These are phyloP conservation scores for Marchantia paleacea DNA, from an alignment of 225 moss, liverwort and hornwort species.

Conservation along the genomic window DNA sequence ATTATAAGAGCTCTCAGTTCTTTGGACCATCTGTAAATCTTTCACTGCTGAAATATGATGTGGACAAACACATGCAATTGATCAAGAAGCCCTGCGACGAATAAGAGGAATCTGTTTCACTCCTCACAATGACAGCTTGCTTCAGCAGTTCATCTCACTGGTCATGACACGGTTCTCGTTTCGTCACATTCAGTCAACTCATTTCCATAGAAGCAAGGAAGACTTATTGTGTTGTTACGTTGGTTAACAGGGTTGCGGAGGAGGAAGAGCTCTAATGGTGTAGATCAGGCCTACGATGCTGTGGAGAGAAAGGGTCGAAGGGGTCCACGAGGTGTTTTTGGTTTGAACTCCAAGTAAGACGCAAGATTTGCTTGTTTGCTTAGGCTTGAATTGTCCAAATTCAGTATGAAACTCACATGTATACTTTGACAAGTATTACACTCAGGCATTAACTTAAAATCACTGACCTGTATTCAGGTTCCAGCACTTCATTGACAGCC, in stretches of 20 bases:
- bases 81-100: too few species aligned
- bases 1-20: too few species aligned
- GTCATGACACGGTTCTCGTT: too few species aligned
- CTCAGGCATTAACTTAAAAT: neutral
- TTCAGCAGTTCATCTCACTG: too few species aligned
- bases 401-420: neutral
- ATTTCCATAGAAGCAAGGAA: neutral
- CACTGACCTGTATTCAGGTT: constrained; percentile 43
- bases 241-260: constrained; percentile 4
- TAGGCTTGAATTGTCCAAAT: neutral
- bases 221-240: neutral
- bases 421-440: too few species aligned
- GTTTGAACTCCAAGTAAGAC: constrained; percentile 26
- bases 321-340: neutral
- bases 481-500: constrained; percentile 74
- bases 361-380: neutral
- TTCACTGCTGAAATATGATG: too few species aligned
- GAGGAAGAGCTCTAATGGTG: neutral
- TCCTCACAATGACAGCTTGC: too few species aligned
- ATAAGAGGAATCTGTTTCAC: too few species aligned
- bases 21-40: too few species aligned
- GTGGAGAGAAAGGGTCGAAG: neutral
- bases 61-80: too few species aligned
- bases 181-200: too few species aligned
- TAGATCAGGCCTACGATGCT: neutral